Conservation (phyloP, 2,329 filamentous ascomycete genomes). For the Colletotrichum sp. region DNA sequence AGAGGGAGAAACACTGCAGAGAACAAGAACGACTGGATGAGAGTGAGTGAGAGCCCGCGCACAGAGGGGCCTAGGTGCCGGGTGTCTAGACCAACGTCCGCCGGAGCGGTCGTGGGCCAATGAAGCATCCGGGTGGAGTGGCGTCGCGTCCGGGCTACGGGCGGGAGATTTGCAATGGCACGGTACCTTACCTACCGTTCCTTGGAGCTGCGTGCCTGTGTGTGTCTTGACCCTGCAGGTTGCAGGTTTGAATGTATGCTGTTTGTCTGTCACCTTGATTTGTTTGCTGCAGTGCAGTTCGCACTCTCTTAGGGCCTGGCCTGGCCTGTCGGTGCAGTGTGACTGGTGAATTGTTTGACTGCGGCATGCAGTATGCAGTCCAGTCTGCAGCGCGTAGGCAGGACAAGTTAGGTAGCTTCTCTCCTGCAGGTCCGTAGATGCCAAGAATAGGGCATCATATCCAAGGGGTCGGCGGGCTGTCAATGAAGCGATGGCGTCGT, state of each 20-base stretch:
- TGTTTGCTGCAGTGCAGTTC: background rate
- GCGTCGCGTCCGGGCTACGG: background rate
- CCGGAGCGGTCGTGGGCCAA: background rate
- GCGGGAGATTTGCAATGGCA: background rate
- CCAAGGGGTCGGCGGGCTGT: background rate
- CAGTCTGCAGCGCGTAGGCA: background rate
- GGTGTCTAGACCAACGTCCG: background rate
- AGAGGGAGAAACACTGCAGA: background rate
- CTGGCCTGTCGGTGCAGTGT: background rate
- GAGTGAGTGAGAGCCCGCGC: background rate
- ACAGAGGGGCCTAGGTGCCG: background rate
- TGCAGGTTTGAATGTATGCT: background rate
- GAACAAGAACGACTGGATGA: background rate
- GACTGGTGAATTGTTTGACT: background rate
- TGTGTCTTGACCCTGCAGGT: background rate
- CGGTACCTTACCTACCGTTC: background rate
- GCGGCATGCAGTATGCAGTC: background rate
- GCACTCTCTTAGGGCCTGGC: background rate
- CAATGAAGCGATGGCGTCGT: background rate
- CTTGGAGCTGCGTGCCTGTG: background rate
- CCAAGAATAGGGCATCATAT: background rate
- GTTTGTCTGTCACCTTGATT: background rate
- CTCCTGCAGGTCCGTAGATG: background rate
- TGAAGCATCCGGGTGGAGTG: background rate
- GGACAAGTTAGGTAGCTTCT: background rate